phyloP scores from a whole-genome alignment of 139 green algal genomes.

The Volvox reticuliferus region DNA sequence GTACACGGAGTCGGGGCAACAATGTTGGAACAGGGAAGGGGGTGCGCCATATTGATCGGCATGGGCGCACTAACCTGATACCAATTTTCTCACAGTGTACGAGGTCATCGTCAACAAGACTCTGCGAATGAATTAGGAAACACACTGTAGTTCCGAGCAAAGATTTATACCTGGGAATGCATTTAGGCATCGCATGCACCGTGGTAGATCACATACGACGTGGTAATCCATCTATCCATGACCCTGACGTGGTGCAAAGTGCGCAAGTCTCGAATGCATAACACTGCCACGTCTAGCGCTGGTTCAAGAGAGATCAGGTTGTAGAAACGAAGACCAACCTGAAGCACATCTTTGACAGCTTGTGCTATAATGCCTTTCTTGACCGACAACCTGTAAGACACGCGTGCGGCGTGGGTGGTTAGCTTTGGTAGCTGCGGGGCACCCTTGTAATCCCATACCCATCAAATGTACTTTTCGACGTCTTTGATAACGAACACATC shows the following conservation, averaged over 20 bases:
- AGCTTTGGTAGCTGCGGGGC: too few species aligned
- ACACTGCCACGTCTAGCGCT: too few species aligned
- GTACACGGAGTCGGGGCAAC: neutral
- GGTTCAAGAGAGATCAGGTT: too few species aligned
- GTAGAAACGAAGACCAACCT: slow-evolving; percentile 9
- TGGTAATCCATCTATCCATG: too few species aligned
- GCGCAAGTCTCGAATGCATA: too few species aligned
- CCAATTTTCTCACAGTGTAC: slow-evolving; percentile 88
- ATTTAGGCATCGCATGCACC: too few species aligned
- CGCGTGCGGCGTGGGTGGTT: neutral
- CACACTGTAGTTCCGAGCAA: too few species aligned
- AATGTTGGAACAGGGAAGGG: neutral
- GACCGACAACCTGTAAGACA: slow-evolving; percentile 45
- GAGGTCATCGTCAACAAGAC: slow-evolving; percentile 84
- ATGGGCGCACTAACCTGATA: slow-evolving; percentile 28
- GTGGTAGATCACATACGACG: too few species aligned
- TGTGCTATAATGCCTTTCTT: slow-evolving; percentile 86
- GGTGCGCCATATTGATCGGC: neutral
- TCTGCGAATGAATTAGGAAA: slow-evolving; percentile 39
- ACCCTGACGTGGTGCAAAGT: too few species aligned
- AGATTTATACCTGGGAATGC: too few species aligned
- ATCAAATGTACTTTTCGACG: slow-evolving; percentile 75
- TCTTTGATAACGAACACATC: slow-evolving; percentile 88
- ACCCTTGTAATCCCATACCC: neutral
- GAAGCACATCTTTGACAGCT: slow-evolving; percentile 84